Conservation (phyloP, 2,329 filamentous ascomycete species). For the Apiospora malaysiana region DNA sequence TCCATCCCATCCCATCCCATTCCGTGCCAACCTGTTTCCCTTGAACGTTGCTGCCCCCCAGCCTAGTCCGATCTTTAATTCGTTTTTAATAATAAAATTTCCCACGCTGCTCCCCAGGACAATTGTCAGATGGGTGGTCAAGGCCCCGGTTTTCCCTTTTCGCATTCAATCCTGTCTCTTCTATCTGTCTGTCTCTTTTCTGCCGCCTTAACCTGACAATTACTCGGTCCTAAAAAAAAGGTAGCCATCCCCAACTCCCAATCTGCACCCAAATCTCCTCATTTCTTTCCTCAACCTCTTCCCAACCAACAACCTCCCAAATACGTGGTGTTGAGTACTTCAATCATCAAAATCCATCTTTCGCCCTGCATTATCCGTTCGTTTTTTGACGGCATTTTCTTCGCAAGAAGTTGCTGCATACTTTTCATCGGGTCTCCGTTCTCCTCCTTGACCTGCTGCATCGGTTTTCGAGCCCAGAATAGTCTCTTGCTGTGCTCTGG, state of each 20-base stretch:
- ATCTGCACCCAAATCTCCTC: constrained; percentile 44
- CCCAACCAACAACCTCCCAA: constrained; percentile 36
- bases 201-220: constrained; percentile 49
- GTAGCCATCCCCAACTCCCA: constrained; percentile 56
- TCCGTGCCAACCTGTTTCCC: constrained; percentile 21
- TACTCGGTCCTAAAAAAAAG: constrained; percentile 53
- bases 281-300: constrained; percentile 34
- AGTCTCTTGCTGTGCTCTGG: constrained; percentile 11
- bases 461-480: constrained; percentile 17
- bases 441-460: constrained; percentile 17
- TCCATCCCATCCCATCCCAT: constrained; percentile 26
- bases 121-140: constrained; percentile 36
- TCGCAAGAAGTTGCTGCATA: constrained; percentile 35
- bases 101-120: constrained; percentile 45
- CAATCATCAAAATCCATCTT: constrained; percentile 45
- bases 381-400: constrained; percentile 34
- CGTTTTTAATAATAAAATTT: constrained; percentile 46
- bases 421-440: constrained; percentile 25
- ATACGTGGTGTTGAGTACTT: constrained; percentile 40
- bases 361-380: constrained; percentile 39
- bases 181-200: constrained; percentile 17
- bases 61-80: constrained; percentile 45
- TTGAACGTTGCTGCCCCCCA: constrained; percentile 28
- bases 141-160: constrained; percentile 53
- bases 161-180: constrained; percentile 29